Percentiles rank a stretch among this genome's conserved stretches.
These are phyloP conservation scores for Bocquillonia castaneifolia DNA, from an alignment of 441 rosid genomes.

Conservation along the genomic window DNA sequence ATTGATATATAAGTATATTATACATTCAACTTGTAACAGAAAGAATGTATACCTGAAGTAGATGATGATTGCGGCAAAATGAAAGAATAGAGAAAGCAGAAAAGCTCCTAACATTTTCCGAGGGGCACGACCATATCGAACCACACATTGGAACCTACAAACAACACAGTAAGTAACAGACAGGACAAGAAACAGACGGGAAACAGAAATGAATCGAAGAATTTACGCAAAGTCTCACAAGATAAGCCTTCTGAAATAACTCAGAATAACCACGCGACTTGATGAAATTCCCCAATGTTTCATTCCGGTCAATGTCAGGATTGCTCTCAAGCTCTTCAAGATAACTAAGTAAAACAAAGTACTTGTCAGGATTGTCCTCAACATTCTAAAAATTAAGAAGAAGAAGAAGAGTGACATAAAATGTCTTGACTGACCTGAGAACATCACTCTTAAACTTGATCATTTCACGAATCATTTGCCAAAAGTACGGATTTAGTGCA, in stretches of 20 bases:
- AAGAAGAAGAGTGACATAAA: too few relatives aligned
- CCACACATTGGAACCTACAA: conserved; percentile 73
- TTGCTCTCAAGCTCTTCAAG: conserved; percentile 59
- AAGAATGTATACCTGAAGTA: conserved; percentile 58
- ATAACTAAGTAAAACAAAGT: conserved; percentile 30
- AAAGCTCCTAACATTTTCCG: conserved; percentile 69
- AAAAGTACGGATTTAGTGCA: conserved; percentile 57
- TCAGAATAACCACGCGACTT: conserved; percentile 63
- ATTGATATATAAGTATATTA: neutral
- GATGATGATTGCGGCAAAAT: conserved; percentile 83
- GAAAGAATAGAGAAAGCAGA: conserved; percentile 83
- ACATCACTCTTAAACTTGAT: conserved; percentile 67
- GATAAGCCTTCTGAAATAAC: conserved; percentile 74
- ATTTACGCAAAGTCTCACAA: conserved; percentile 40
- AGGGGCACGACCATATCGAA: conserved; percentile 83
- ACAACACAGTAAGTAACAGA: neutral
- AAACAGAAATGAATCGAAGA: neutral
- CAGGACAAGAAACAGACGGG: neutral
- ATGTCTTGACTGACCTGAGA: conserved; percentile 29
- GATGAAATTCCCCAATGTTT: conserved; percentile 67
- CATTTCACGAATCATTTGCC: conserved; percentile 81
- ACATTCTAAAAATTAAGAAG: too few relatives aligned
- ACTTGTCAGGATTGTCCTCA: neutral
- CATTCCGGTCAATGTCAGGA: conserved; percentile 50
- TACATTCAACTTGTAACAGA: neutral